Conservation (phyloP, 2,329 filamentous ascomycete genomes). For the Dactylellina haptotyla region DNA sequence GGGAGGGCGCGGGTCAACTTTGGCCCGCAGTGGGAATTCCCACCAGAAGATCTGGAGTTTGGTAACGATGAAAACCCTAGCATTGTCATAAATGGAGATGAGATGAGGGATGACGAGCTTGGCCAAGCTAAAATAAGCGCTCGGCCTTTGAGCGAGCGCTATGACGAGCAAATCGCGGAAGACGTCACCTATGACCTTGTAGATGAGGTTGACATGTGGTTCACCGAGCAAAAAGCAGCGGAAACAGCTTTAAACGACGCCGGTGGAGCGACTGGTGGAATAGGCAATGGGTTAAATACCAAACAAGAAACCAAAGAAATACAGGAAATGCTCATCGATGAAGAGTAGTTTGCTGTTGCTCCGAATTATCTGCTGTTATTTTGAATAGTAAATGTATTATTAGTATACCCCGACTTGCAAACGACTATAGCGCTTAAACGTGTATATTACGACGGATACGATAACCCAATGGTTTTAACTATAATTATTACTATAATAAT, state of each 20-base stretch:
- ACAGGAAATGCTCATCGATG: conserved; percentile 51
- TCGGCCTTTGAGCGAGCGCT: conserved; percentile 78
- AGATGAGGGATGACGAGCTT: conserved; percentile 61
- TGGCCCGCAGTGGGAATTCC: conserved; percentile 90
- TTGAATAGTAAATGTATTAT: not conserved
- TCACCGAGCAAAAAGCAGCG: conserved; percentile 67
- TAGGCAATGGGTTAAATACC: conserved; percentile 3
- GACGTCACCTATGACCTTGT: conserved; percentile 92
- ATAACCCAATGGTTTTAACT: too few relatives aligned
- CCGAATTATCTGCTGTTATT: not conserved
- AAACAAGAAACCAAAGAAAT: conserved; percentile 49
- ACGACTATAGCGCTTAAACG: not conserved
- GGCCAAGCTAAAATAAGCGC: conserved; percentile 7
- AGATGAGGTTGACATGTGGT: conserved; percentile 92
- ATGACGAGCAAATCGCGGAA: conserved; percentile 91
- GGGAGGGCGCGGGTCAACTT: conserved; percentile 94
- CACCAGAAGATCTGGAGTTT: conserved; percentile 70
- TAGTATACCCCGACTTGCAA: conserved; percentile 32
- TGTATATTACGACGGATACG: conserved; percentile 12
- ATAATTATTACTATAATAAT: too few relatives aligned
- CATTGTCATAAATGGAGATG: conserved; percentile 58
- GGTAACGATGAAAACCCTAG: conserved; percentile 60
- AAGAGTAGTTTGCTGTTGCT: too few relatives aligned
- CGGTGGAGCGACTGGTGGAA: conserved; percentile 1
- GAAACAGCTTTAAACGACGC: not conserved